Evolutionary conservation across 495 filamentous ascomycete genomes (phyloP), one percentile per base, ranked within the genome.

Genomic region (Neurospora sp.): DNA sequence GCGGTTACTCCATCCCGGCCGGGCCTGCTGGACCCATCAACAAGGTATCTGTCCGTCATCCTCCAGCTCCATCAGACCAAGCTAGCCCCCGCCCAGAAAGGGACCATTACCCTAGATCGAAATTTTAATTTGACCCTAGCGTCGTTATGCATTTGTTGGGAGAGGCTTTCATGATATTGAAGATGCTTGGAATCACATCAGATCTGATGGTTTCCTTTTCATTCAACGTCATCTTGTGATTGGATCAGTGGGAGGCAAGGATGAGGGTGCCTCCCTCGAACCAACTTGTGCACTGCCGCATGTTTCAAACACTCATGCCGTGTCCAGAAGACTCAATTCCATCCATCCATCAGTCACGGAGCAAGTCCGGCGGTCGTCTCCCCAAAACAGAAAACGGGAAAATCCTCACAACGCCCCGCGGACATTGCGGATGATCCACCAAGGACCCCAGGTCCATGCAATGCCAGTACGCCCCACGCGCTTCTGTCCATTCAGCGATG

Each of bases 401-500:
- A 62, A 34, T 62, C 54, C 24, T 66, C 54, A 62, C 28, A 31
- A 62, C 54, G 6, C 54, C 54, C 24, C 24, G 24, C 54, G 54
- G 54, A 62, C 54, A 66, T 66, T 66, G 54, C 54, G 54, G 28
- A 66, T 34, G 54, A 36, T 34, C 54, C 54, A 62, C 28, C 48
- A 62, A 62, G 28, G 54, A 19, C 28, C 54, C 54, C 5, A 62
- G 54, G 11, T 66, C 42, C 42, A 36, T 72, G 71, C 43, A 59
- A 62, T 21, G n/a, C 45, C 42, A 71, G 70, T 17, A 48, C 54
- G 71, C 43, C 48, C 71, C 71, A 71, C 31, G 71, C 71, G 71
- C 43, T 59, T 54, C 42, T 19, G 21, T 71, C 42, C 70, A 43
- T 4, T 31, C 28, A 71, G 24, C 24, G 31, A 66, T 39, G 43